phyloP scores from a whole-genome alignment of 345 rosid species.

The Boechera stricta region DNA sequence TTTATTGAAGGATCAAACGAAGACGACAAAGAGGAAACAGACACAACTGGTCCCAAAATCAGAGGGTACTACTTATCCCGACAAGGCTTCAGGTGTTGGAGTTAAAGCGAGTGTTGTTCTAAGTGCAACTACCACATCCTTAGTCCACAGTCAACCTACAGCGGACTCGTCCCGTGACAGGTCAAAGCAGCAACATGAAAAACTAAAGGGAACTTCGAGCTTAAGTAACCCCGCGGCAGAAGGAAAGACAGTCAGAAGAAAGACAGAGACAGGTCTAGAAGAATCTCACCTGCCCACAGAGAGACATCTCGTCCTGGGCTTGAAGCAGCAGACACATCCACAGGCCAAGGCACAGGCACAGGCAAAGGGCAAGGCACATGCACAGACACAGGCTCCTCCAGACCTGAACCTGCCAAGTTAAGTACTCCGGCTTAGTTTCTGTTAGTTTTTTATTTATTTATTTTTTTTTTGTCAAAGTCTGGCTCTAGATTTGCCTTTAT shows the following conservation, averaged over 20 bases:
- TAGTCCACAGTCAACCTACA: slow-evolving; percentile 50
- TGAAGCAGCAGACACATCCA: slow-evolving; percentile 24
- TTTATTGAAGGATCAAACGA: slow-evolving; percentile 59
- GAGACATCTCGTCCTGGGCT: slow-evolving; percentile 33
- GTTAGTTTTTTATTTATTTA: background rate
- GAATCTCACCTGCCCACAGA: slow-evolving; percentile 49
- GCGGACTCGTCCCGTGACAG: slow-evolving; percentile 51
- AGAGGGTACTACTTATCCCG: slow-evolving; percentile 55
- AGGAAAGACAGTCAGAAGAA: slow-evolving; percentile 60
- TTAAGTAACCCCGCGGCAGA: slow-evolving; percentile 47
- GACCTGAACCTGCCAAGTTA: slow-evolving; percentile 36
- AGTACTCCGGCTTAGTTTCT: background rate
- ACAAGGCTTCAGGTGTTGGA: slow-evolving; percentile 47
- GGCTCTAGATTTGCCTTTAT: slow-evolving; percentile 30
- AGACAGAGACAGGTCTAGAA: slow-evolving; percentile 56
- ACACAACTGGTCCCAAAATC: slow-evolving; percentile 47
- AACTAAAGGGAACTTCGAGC: slow-evolving; percentile 55
- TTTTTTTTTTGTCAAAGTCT: background rate
- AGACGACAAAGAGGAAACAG: slow-evolving; percentile 62
- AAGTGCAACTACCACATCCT: slow-evolving; percentile 45
- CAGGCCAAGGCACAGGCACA: slow-evolving; percentile 14
- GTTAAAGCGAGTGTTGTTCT: slow-evolving; percentile 49
- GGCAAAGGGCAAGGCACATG: slow-evolving; percentile 7
- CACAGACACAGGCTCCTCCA: slow-evolving; percentile 21
- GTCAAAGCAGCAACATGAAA: slow-evolving; percentile 56